phyloP scores from a whole-genome alignment of 176 grass and related monocot species.

The Hyparrhenia diplandra region DNA sequence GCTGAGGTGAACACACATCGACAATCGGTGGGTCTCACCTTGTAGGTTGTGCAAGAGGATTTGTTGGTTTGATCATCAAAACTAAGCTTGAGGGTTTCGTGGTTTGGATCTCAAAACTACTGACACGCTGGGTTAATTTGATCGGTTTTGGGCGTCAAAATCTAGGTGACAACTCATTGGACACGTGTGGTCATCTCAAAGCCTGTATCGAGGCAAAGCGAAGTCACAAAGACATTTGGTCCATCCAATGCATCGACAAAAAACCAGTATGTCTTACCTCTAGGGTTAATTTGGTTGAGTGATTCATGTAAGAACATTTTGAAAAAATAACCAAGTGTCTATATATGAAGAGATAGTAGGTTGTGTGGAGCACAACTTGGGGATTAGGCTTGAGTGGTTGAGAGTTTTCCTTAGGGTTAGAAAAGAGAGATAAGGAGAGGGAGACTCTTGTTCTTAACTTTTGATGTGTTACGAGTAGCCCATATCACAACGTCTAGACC shows the following conservation, averaged over 20 bases:
- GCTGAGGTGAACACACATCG: accelerated
- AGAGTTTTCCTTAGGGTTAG: not conserved
- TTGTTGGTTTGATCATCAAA: not conserved
- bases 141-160: not conserved
- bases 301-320: not conserved
- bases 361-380: not conserved
- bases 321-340: not conserved
- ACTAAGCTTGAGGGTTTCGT: not conserved
- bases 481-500: too few species aligned
- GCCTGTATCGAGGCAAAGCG: not conserved
- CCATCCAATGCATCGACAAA: not conserved
- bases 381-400: not conserved
- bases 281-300: not conserved
- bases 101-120: not conserved
- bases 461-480: too few species aligned
- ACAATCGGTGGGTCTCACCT: not conserved
- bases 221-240: not conserved
- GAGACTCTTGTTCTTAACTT: too few species aligned
- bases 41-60: not conserved
- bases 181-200: not conserved
- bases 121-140: accelerated
- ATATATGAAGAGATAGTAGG: not conserved
- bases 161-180: not conserved
- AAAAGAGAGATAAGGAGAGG: too few species aligned
- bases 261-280: not conserved